phyloP scores from a whole-genome alignment of 805 yeast species.

The Cyberlindnera maclurae region DNA sequence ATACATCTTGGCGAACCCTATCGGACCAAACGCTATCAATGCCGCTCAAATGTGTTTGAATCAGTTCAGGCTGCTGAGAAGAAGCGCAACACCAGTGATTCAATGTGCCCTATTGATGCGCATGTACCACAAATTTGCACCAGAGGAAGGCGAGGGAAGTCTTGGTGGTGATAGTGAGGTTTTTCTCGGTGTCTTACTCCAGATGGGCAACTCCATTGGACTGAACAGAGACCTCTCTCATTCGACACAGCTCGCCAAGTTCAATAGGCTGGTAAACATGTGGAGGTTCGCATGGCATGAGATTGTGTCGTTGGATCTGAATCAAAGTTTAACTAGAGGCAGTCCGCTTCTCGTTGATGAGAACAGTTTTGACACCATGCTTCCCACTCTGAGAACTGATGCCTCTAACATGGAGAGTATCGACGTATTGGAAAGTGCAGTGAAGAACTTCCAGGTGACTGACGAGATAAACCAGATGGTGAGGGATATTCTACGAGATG shows the following conservation, averaged over 20 bases:
- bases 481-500: conserved; percentile 28
- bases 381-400: conserved; percentile 34
- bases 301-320: conserved; percentile 38
- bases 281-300: conserved; percentile 56
- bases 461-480: conserved; percentile 26
- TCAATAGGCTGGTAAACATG: conserved; percentile 32
- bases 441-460: conserved; percentile 27
- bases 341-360: conserved; percentile 34
- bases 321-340: conserved; percentile 42
- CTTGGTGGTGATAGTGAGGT: conserved; percentile 46
- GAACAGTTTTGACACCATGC: conserved; percentile 42
- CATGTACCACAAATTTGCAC: conserved; percentile 41
- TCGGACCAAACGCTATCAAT: conserved; percentile 36
- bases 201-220: conserved; percentile 52
- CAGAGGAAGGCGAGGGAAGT: conserved; percentile 52
- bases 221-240: conserved; percentile 50
- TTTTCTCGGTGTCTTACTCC: conserved; percentile 41
- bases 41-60: conserved; percentile 49
- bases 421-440: conserved; percentile 35
- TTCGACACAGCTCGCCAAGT: conserved; percentile 14
- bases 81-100: conserved; percentile 42
- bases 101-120: conserved; percentile 49
- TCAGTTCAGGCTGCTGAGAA: conserved; percentile 43
- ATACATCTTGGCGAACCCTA: conserved; percentile 39
- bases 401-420: conserved; percentile 30